Conservation (phyloP, 257 asterid species). For the Rauvolfia tetraphylla region DNA sequence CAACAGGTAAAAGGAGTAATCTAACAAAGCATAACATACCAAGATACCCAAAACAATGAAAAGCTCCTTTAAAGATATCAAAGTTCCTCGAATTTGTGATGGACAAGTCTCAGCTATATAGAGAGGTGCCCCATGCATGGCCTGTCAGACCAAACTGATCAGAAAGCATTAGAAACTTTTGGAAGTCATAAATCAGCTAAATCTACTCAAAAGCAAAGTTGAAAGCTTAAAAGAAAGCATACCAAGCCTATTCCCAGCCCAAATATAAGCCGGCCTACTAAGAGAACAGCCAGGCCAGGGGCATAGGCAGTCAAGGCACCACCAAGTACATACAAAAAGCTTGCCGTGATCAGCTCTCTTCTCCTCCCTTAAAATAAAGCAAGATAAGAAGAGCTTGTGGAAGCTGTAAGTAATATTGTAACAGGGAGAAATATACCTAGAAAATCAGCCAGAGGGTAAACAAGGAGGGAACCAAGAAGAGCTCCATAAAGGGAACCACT, state of each 20-base stretch:
- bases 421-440: constrained; percentile 52
- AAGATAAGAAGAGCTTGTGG: not conserved
- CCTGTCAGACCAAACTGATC: constrained; percentile 47
- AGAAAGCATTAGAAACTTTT: constrained; percentile 6
- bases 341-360: constrained; percentile 81
- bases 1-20: constrained; percentile 9
- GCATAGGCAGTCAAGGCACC: constrained; percentile 77
- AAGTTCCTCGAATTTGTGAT: constrained; percentile 93
- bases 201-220: constrained; percentile 10
- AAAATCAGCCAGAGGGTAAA: constrained; percentile 82
- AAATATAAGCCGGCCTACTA: constrained; percentile 69
- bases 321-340: constrained; percentile 61
- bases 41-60: constrained; percentile 91
- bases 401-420: constrained; percentile 15
- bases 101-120: constrained; percentile 98
- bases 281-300: constrained; percentile 75
- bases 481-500: constrained; percentile 99
- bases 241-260: constrained; percentile 99
- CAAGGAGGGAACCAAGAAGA: constrained; percentile 81
- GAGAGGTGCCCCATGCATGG: constrained; percentile 99
- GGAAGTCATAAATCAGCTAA: not conserved
- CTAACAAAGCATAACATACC: constrained; percentile 35
- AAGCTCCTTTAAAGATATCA: constrained; percentile 94
- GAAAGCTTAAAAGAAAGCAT: constrained; percentile 20
- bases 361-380: constrained; percentile 64